Percentiles rank a stretch among this genome's conserved stretches.
Conservation (phyloP, 2,329 filamentous ascomycete genomes). For the Cladophialophora psammophila region DNA sequence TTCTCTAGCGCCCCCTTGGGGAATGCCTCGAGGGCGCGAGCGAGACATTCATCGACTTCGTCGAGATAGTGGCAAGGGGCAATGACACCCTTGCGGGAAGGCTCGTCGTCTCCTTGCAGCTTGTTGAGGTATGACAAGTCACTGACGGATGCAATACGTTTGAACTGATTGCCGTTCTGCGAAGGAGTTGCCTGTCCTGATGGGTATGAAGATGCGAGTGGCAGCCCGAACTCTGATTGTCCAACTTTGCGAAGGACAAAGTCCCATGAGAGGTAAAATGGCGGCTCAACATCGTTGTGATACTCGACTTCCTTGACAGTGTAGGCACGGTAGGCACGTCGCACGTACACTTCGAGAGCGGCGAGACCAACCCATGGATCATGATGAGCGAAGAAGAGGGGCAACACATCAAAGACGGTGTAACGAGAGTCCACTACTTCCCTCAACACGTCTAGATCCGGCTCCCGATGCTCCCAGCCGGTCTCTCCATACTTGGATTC, state of each 20-base stretch:
- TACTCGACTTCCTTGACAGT: conserved; percentile 89
- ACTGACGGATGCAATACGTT: conserved; percentile 91
- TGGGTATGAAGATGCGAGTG: conserved; percentile 78
- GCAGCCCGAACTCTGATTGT: conserved; percentile 85
- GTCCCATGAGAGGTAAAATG: conserved; percentile 90
- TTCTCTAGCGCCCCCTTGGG: conserved; percentile 65
- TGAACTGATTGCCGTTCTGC: conserved; percentile 68
- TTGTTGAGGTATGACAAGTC: conserved; percentile 91
- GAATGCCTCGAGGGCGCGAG: conserved; percentile 84
- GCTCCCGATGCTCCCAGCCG: conserved; percentile 94
- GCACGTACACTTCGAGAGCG: conserved; percentile 93
- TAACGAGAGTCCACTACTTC: conserved; percentile 99
- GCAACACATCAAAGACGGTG: conserved; percentile 95
- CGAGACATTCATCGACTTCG: conserved; percentile 86
- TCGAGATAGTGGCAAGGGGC: conserved; percentile 93
- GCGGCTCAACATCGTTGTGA: conserved; percentile 75
- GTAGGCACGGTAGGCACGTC: conserved; percentile 96
- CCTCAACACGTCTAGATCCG: conserved; percentile 88
- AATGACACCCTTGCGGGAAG: conserved; percentile 89
- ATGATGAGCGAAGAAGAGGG: conserved; percentile 91
- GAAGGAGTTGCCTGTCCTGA: conserved; percentile 82
- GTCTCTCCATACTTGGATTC: conserved; percentile 98
- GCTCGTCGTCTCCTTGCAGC: conserved; percentile 70
- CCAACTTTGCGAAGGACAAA: conserved; percentile 94
- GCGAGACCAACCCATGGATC: conserved; percentile 95